Percentiles rank a stretch among this genome's conserved stretches.
phyloP scores from a whole-genome alignment of 2,329 filamentous ascomycete species.

The Fusarium haematococcum region DNA sequence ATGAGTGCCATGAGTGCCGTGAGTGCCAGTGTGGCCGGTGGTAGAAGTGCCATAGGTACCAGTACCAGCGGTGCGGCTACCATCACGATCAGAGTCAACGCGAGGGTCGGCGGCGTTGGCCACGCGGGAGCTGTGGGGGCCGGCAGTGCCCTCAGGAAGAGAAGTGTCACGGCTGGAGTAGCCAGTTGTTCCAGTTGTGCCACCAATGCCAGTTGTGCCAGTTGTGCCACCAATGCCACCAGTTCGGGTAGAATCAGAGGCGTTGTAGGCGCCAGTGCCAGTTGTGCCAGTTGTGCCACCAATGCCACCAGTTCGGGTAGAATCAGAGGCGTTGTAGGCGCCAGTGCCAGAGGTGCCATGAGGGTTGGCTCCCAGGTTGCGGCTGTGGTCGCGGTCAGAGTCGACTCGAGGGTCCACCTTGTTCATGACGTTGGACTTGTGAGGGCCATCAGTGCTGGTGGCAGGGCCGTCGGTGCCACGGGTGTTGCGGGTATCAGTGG shows the following conservation, averaged over 20 bases:
- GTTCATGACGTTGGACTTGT: conserved; percentile 60
- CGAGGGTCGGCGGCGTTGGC: conserved; percentile 65
- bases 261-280: conserved; percentile 41
- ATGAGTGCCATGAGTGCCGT: neutral
- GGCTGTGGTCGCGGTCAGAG: conserved; percentile 59
- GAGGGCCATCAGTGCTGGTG: conserved; percentile 55
- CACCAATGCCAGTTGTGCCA: conserved; percentile 1
- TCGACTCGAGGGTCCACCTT: conserved; percentile 67
- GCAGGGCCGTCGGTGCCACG: conserved; percentile 33
- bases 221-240: neutral
- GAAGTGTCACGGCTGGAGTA: neutral
- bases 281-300: conserved; percentile 7
- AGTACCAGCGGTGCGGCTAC: conserved; percentile 20
- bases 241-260: conserved; percentile 51
- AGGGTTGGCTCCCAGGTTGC: conserved; percentile 48
- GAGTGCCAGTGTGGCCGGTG: neutral
- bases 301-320: conserved; percentile 49
- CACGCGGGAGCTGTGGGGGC: conserved; percentile 59
- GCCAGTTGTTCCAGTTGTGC: conserved; percentile 1
- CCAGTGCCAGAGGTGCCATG: conserved; percentile 47
- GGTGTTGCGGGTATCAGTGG: conserved; percentile 12
- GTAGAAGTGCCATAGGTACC: neutral
- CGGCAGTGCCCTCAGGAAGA: conserved; percentile 37
- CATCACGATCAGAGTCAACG: conserved; percentile 65
- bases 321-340: conserved; percentile 45